Conservation (phyloP, 179 eudicot genomes). For the Spergularia azorica region DNA sequence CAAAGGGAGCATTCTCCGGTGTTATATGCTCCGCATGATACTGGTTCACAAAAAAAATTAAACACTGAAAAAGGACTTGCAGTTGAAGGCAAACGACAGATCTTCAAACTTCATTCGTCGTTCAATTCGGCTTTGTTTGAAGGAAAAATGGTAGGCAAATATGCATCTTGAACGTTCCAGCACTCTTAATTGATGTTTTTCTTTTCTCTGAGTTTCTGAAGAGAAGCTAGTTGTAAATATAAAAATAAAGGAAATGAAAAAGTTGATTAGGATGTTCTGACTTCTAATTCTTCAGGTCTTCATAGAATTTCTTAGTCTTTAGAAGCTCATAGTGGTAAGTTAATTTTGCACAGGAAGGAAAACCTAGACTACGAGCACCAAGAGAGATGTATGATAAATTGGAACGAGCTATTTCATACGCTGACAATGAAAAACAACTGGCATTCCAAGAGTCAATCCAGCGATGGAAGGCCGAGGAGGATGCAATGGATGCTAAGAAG, state of each 20-base stretch:
- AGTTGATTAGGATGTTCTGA: slow-evolving; percentile 3
- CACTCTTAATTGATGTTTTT: background rate
- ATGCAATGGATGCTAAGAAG: slow-evolving; percentile 32
- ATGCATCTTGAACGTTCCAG: slow-evolving; percentile 23
- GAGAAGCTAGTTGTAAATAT: background rate
- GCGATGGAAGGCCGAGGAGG: slow-evolving; percentile 40
- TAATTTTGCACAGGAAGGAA: slow-evolving; percentile 34
- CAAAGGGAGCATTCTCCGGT: slow-evolving; percentile 23
- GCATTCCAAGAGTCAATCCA: slow-evolving; percentile 41
- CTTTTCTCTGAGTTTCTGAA: background rate
- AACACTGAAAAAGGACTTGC: slow-evolving; percentile 29
- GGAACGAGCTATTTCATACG: slow-evolving; percentile 29
- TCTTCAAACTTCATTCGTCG: slow-evolving; percentile 33
- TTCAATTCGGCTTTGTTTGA: slow-evolving; percentile 34
- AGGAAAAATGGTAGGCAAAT: slow-evolving; percentile 38
- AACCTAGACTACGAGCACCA: slow-evolving; percentile 31
- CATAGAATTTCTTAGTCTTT: background rate
- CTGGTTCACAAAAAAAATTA: slow-evolving; percentile 16
- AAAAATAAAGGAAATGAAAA: no score
- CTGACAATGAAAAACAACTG: slow-evolving; percentile 30
- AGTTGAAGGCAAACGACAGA: slow-evolving; percentile 19
- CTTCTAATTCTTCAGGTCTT: slow-evolving; percentile 1
- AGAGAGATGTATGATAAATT: slow-evolving; percentile 31
- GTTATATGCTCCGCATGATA: slow-evolving; percentile 33
- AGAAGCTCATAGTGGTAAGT: slow-evolving; percentile 19